Evolutionary conservation across 495 filamentous ascomycete species (phyloP), one percentile per base, ranked within the genome.

Genomic region (Neurospora sublineolata): DNA sequence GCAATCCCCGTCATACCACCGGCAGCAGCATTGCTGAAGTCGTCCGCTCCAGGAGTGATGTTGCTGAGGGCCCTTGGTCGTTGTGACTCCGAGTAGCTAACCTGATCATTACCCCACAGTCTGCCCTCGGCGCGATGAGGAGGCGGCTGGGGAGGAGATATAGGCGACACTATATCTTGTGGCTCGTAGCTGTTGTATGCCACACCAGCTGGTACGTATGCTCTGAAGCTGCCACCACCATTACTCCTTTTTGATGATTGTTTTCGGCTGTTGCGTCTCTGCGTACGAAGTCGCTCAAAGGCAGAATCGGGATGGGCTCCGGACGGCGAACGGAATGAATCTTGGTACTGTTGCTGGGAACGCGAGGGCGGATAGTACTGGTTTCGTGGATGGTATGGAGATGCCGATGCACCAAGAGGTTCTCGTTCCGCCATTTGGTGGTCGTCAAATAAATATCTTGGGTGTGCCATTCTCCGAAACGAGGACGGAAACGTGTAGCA

Each of bases 1-100:
- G 92, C 91, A 70, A 94, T 89, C 36, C 90, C 91, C 20, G 90
- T 86, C 78, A 94, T 91, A 36, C 92, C 92, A 70, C 92, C 92
- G 67, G 86, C 86, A 14, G 92, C 91, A 52, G 84, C 80, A 36
- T 89, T 87, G 64, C 91, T 87, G 69, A 93, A 86, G 76, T 94
- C 93, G 79, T 94, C 92, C 42, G 87, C 85, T 11, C 90, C 91
- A 5, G 92, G 92, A 8, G 91, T 93, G 52, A 88, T 85, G 67
- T 83, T 89, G 68, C 84, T 86, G 72, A 82, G 82, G 52, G 52
- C 14, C 27, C 52, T 64, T 18, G 52, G 52, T 64, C 52, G 52
- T 64, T 64, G 52, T 18, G 14, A 64, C 27, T 64, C 27, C 52
- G 52, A 64, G 72, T 41, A 76, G 72, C 68, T 79, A 80, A 36